These are phyloP conservation scores for Arabidopsis thaliana DNA, from an alignment of 345 rosid genomes.

Conservation along the genomic window DNA sequence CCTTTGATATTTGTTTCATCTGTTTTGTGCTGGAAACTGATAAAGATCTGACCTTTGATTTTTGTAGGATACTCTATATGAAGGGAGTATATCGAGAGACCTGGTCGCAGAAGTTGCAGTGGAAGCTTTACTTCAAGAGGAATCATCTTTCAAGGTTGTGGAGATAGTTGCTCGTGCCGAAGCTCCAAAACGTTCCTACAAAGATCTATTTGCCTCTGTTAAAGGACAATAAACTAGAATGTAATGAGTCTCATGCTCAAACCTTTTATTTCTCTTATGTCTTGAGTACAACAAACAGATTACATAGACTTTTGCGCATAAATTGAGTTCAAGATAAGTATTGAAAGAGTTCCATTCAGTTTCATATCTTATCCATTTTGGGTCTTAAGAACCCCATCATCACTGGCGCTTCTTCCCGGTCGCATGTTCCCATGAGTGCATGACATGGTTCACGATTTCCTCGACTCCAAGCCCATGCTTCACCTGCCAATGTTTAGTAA, in stretches of 20 bases:
- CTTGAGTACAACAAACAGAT: conserved; percentile 37
- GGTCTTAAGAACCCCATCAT: background rate
- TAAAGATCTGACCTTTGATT: conserved; percentile 5
- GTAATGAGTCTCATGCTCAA: conserved; percentile 35
- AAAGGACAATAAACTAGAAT: conserved; percentile 48
- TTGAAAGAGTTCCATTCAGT: conserved; percentile 7
- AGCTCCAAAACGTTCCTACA: conserved; percentile 63
- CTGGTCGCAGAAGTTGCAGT: conserved; percentile 85
- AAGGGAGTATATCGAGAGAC: conserved; percentile 84
- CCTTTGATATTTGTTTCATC: conserved; percentile 9
- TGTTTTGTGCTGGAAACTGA: background rate
- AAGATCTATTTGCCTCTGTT: conserved; percentile 77
- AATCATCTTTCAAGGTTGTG: conserved; percentile 76
- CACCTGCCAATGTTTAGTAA: conserved; percentile 49
- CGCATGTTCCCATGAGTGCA: conserved; percentile 80
- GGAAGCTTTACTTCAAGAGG: conserved; percentile 66
- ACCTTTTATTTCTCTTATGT: conserved; percentile 15
- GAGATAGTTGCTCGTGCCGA: conserved; percentile 77
- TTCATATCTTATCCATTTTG: conserved; percentile 10
- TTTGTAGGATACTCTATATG: conserved; percentile 72
- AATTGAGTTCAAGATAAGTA: conserved; percentile 17
- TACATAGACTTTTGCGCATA: conserved; percentile 23
- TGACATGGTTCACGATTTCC: conserved; percentile 73
- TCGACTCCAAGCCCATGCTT: conserved; percentile 84
- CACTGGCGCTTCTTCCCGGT: conserved; percentile 66